These are phyloP conservation scores for Kwoniella shandongensis DNA, from an alignment of 768 basidiomycete species.

Conservation along the genomic window DNA sequence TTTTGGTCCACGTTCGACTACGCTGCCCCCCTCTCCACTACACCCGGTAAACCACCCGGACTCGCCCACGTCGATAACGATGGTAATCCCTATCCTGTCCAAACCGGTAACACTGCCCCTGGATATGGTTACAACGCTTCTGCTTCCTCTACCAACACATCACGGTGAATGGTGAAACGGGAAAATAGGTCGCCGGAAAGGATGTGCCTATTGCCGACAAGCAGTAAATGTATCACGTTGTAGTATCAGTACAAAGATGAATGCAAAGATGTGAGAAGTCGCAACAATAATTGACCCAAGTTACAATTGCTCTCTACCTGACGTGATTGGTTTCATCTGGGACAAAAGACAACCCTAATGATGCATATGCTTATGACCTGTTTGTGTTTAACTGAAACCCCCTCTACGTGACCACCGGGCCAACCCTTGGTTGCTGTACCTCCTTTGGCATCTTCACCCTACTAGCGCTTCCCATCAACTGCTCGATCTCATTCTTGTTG, in stretches of 20 bases:
- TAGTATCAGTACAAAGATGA: background rate
- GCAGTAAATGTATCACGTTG: slow-evolving; percentile 1
- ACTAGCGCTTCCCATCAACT: slow-evolving; percentile 37
- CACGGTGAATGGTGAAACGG: background rate
- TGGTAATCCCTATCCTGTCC: too few species aligned
- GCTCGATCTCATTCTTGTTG: slow-evolving; percentile 60
- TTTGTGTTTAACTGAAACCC: slow-evolving; percentile 1
- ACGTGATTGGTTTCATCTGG: too few species aligned
- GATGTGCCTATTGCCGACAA: slow-evolving; percentile 17
- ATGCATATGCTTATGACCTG: background rate
- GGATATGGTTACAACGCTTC: too few species aligned
- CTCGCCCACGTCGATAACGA: too few species aligned
- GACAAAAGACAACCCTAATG: background rate
- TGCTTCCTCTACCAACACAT: too few species aligned
- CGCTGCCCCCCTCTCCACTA: too few species aligned
- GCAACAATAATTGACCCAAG: background rate
- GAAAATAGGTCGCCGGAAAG: slow-evolving; percentile 15
- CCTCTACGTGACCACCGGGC: slow-evolving; percentile 25
- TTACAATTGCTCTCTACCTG: slow-evolving; percentile 5
- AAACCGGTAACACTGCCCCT: too few species aligned
- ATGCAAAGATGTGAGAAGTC: too few species aligned
- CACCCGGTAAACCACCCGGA: too few species aligned
- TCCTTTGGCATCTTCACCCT: slow-evolving; percentile 89
- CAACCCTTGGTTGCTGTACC: slow-evolving; percentile 50
- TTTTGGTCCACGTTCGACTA: too few species aligned